phyloP scores from a whole-genome alignment of 805 yeast species.

The Candida railenensis region DNA sequence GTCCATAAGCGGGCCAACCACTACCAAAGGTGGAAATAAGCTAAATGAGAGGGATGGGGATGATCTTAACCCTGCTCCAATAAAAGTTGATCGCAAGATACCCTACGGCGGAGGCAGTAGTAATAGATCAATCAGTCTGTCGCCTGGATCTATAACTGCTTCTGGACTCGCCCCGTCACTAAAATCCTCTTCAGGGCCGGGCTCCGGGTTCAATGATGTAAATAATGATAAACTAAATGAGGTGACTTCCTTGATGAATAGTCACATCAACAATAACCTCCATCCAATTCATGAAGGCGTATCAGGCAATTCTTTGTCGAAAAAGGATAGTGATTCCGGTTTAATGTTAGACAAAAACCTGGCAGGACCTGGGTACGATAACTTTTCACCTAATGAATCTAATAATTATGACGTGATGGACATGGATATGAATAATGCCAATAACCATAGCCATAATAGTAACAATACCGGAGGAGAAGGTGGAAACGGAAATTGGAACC shows the following conservation, averaged over 20 bases:
- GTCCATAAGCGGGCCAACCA: neutral
- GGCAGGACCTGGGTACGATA: neutral
- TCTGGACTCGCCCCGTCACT: neutral
- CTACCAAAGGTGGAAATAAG: constrained; percentile 14
- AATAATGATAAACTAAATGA: neutral
- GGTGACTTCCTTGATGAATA: constrained; percentile 2
- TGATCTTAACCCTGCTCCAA: constrained; percentile 48
- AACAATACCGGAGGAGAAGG: neutral
- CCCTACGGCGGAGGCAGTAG: neutral
- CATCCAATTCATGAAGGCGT: constrained; percentile 1
- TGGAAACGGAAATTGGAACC: constrained; percentile 7
- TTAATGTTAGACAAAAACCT: neutral
- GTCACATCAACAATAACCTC: neutral
- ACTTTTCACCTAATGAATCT: neutral
- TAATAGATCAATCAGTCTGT: neutral
- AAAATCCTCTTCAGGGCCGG: neutral
- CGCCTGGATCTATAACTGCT: neutral
- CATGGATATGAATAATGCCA: constrained; percentile 1
- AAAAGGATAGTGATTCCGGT: neutral
- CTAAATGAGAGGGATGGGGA: constrained; percentile 41
- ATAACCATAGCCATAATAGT: neutral
- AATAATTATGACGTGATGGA: constrained; percentile 1
- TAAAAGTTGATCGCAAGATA: constrained; percentile 11
- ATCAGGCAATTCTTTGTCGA: neutral
- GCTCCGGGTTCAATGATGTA: neutral